A percentile compares a stretch with the other conserved stretches of the same genome.
Conservation (phyloP, 2,329 filamentous ascomycete genomes). For the Sordariomycetes sp. region DNA sequence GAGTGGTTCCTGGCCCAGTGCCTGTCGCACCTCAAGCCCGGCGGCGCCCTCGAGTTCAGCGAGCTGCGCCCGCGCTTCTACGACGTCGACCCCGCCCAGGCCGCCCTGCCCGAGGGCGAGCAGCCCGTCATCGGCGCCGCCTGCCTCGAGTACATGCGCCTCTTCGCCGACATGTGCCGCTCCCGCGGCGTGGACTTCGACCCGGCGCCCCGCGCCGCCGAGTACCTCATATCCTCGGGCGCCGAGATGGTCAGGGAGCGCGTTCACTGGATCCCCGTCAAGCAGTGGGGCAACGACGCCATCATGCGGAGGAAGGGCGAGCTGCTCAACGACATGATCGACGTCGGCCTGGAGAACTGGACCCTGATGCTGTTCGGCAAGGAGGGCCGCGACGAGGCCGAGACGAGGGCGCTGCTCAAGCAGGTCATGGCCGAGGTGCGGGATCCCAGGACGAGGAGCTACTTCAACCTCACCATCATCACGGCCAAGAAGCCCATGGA, state of each 20-base stretch:
- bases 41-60: constrained; percentile 33
- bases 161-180: constrained; percentile 16
- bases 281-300: constrained; percentile 28
- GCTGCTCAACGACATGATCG: constrained; percentile 24
- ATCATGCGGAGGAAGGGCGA: constrained; percentile 25
- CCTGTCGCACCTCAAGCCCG: constrained; percentile 29
- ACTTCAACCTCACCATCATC: constrained; percentile 21
- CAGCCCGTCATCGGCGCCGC: constrained; percentile 13
- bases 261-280: constrained; percentile 30
- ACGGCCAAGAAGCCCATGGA: constrained; percentile 18
- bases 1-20: constrained; percentile 22
- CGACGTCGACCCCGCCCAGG: constrained; percentile 18
- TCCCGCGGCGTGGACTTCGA: constrained; percentile 27
- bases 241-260: constrained; percentile 29
- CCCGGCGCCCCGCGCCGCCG: constrained; percentile 23
- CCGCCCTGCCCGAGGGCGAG: constrained; percentile 9
- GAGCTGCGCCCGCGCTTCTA: constrained; percentile 30
- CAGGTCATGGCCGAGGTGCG: constrained; percentile 19
- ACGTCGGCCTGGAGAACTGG: constrained; percentile 21
- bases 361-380: constrained; percentile 20
- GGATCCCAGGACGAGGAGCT: constrained; percentile 17
- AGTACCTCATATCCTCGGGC: constrained; percentile 23
- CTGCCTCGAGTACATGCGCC: constrained; percentile 23
- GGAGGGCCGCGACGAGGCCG: constrained; percentile 20
- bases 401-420: constrained; percentile 18